Base-by-base conservation (phyloP, 139 green algal genomes). In the Chlamydomonas schloesseri region DNA sequence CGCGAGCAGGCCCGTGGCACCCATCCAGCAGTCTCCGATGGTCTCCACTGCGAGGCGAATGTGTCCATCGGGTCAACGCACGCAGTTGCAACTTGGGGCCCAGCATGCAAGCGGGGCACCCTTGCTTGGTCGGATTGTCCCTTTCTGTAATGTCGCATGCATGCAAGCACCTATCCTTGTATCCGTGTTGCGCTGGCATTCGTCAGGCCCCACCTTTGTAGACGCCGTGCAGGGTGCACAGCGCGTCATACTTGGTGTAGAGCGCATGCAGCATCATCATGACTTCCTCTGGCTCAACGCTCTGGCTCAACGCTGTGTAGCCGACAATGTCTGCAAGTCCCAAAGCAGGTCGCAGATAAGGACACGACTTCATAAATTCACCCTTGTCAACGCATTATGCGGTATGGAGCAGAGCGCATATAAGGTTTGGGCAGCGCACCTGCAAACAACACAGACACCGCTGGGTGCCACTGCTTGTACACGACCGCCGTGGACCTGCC, bases 401-500 rank as follows among this genome's bases (percentile, higher is more conserved):
- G n/a, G n/a, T n/a, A n/a, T n/a, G n/a, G n/a, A n/a, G n/a, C n/a
- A n/a, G n/a, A n/a, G n/a, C n/a, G n/a, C n/a, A n/a, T n/a, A n/a
- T n/a, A n/a, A n/a, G n/a, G n/a, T n/a, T n/a, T n/a, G 42, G 8
- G 6, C 42, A 13, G 42, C 42, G 42, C 8, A 50, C 42, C 42
- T 50, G 42, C 42, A 50, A 50, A 84, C 57, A 84, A 37, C 17
- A 84, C 62, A 0, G 58, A 65, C 1, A 84, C 77, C 0, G 37
- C 58, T 4, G 78, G 36, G 74, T 89, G 86, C 86, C 86, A 89
- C 86, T 89, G 76, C 86, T 89, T 89, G 47, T 89, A 89, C 70
- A 72, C 77, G 3, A 89, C 75, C 17, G 75, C 57, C 17, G n/a
- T n/a, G 8, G 42, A 50, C 42, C 42, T 5, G 42, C 42, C 42